Percentiles rank a stretch among this genome's conserved stretches.
phyloP scores from a whole-genome alignment of 1,284 basidiomycete genomes.

The Malassezia furfur region DNA sequence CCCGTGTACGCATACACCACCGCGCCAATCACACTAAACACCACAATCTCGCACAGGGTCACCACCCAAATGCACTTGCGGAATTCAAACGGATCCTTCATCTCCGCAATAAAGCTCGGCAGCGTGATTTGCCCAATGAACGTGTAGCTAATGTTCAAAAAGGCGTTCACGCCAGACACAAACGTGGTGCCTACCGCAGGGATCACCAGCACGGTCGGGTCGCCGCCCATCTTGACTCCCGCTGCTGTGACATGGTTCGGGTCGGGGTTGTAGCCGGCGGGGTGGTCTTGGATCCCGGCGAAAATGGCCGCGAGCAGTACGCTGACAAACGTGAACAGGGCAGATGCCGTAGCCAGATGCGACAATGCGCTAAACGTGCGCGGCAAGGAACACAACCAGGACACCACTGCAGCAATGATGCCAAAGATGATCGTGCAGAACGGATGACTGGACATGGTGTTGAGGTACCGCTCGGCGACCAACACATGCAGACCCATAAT shows the following conservation, averaged over 20 bases:
- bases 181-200: neutral
- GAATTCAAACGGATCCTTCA: neutral
- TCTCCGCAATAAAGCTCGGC: conserved; percentile 1
- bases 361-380: conserved; percentile 1
- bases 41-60: neutral
- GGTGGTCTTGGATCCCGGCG: neutral
- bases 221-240: neutral
- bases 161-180: neutral
- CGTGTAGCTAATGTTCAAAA: neutral
- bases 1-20: neutral
- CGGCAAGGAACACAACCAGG: neutral
- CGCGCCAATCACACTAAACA: neutral
- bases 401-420: neutral
- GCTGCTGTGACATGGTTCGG: neutral
- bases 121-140: conserved; percentile 2
- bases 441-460: neutral
- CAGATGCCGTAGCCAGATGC: neutral
- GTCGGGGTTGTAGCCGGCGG: neutral
- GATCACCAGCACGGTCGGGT: neutral
- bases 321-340: neutral
- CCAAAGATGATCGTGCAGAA: conserved; percentile 1
- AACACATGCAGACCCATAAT: neutral
- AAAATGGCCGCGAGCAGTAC: neutral
- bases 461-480: neutral
- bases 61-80: conserved; percentile 4